A percentile compares a stretch with the other conserved stretches of the same genome.
phyloP scores from a whole-genome alignment of 2,329 filamentous ascomycete genomes.

The Neopestalotiopsis rosae region DNA sequence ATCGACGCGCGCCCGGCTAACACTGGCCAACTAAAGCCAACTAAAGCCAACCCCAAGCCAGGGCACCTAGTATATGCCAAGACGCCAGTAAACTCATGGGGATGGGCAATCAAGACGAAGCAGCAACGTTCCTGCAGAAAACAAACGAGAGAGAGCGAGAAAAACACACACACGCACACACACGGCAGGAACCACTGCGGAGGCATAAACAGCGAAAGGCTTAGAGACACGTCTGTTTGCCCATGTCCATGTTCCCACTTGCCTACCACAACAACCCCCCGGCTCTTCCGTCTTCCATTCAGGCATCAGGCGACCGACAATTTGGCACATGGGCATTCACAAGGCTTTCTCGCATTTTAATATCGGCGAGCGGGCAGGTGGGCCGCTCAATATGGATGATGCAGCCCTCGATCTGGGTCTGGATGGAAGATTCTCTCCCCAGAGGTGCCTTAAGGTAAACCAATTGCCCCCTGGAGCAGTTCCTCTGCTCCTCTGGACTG shows the following conservation, averaged over 20 bases:
- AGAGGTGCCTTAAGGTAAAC: slow-evolving; percentile 13
- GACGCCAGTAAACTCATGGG: neutral
- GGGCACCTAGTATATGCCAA: neutral
- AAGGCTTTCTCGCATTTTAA: slow-evolving; percentile 1
- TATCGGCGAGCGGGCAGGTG: slow-evolving; percentile 10
- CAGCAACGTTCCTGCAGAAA: slow-evolving; percentile 15
- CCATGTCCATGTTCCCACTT: neutral
- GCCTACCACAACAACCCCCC: neutral
- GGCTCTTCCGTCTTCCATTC: neutral
- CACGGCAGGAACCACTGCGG: neutral
- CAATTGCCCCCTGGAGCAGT: slow-evolving; percentile 4
- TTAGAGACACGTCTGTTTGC: neutral
- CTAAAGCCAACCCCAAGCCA: neutral
- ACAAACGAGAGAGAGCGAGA: neutral
- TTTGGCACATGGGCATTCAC: slow-evolving; percentile 14
- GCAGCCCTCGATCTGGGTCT: neutral
- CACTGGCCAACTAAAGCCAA: neutral
- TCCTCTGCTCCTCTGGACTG: slow-evolving; percentile 3
- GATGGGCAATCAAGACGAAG: slow-evolving; percentile 13
- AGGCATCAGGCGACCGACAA: neutral
- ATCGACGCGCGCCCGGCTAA: slow-evolving; percentile 6
- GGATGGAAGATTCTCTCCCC: neutral
- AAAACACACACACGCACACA: too few relatives aligned
- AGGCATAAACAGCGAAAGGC: neutral
- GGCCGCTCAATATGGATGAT: neutral